Conservation (phyloP, 805 yeast genomes). For the Groenewaldozyma salmanticensis region DNA sequence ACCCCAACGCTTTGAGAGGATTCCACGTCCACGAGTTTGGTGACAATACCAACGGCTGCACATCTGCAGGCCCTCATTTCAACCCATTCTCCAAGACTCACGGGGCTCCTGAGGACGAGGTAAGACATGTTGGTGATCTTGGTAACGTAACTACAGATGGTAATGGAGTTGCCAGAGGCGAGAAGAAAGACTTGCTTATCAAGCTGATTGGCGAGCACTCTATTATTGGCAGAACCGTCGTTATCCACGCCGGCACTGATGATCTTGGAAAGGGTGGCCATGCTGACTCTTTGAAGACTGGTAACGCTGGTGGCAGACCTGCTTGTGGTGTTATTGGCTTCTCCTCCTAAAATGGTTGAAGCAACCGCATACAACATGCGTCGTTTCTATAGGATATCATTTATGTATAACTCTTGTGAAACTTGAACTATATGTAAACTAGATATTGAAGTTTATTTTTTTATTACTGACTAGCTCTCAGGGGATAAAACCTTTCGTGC, state of each 20-base stretch:
- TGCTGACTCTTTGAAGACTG: slow-evolving; percentile 86
- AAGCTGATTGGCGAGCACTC: slow-evolving; percentile 82
- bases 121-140: slow-evolving; percentile 88
- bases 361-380: too few species aligned
- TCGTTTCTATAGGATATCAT: not conserved
- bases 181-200: slow-evolving; percentile 65
- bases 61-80: slow-evolving; percentile 97
- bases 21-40: slow-evolving; percentile 98
- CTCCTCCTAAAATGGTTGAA: slow-evolving; percentile 31
- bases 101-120: slow-evolving; percentile 82
- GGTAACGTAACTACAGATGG: slow-evolving; percentile 90
- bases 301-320: slow-evolving; percentile 96
- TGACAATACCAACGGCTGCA: slow-evolving; percentile 98
- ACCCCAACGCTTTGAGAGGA: slow-evolving; percentile 81
- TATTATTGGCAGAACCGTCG: slow-evolving; percentile 90
- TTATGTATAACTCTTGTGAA: not conserved
- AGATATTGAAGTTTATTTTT: too few species aligned
- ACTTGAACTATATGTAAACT: slow-evolving; percentile 1
- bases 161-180: slow-evolving; percentile 84
- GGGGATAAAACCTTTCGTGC: too few species aligned
- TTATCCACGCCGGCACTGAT: slow-evolving; percentile 85
- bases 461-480: too few species aligned
- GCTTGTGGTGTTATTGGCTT: slow-evolving; percentile 98
- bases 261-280: slow-evolving; percentile 93
- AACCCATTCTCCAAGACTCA: slow-evolving; percentile 84